Evolutionary conservation across 345 rosid species (phyloP), one percentile per base, ranked within the genome.

Genomic region (Hibiscus mutabilis): DNA sequence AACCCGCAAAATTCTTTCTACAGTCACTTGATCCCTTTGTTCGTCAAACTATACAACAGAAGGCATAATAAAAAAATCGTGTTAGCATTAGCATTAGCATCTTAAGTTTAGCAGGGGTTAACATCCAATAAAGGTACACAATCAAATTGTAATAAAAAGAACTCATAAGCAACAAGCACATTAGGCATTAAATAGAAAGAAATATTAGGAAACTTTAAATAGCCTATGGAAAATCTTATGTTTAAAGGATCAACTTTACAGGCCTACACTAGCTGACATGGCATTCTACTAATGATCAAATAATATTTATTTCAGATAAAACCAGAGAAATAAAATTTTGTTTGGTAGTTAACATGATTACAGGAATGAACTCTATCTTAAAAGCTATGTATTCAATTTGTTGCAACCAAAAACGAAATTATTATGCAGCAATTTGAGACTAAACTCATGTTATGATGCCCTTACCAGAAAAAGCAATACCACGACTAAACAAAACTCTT

Each of bases 11-110:
- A 96, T 88, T 70, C 84, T 79, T 78, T 96, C 99, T 58, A 89
- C 84, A 8, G 85, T 78, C 16, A 92, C 96, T 84, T 88, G 88
- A 74, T 96, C 92, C 78, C 82, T 89, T 79, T 92, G 97, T 66
- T 96, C 99, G 25, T 96, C 99, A 82, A 96, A 96, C 99, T 96
- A 82, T 57, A 82, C 46, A n/a, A 69, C 4, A 60, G 69, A 63
- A 37, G 37, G 58, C 57, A 42, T 22, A 53, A n/a, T 29, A 15
- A 55, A 55, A 37, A 56, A 7, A 21, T 22, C 14, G 15, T 40
- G 3, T 15, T 13, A 14, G 49, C 19, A 33, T 15, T 13, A 14
- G 49, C 19, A 33, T 22, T 18, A 68, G 11, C 19, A 24, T 21
- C 13, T 35, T 21, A 6, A 33, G 19, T 69, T 58, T 18, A 52